Evolutionary conservation across 1,139 yeast genomes (phyloP), one percentile per base, ranked within the genome.

Genomic region (Kodamaea ohmeri): DNA sequence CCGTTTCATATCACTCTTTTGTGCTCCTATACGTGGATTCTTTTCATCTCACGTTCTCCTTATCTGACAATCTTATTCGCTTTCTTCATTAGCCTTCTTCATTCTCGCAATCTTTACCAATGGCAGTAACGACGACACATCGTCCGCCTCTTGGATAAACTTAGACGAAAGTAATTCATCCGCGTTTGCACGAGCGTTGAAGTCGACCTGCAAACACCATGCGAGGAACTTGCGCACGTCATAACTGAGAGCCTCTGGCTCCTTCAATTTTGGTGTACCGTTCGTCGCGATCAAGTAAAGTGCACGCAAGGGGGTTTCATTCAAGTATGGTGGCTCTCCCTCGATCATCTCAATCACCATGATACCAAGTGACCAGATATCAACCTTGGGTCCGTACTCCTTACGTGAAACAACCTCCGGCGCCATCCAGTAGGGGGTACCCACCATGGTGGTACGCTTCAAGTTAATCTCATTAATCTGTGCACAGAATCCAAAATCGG

Each of bases 391-490:
- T 2, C 97, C 98, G 59, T 92, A 92, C 52, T 89, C 96, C 57
- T 90, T 89, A 48, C 96, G 73, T 7, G 89, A 80, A 15, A 92
- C 96, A 41, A 92, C 96, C 62, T 92, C 98, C 2, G 98, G 98
- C 0, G 98, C 98, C 98, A 92, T 92, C 98, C 98, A 92, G 60
- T 92, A 92, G 4, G 98, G 98, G 0, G 98, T 92, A n/a, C 98
- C 98, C 14, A 92, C 98, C 95, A 92, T 87, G 2, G 98, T 92
- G 6, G 95, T 89, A 61, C 98, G 78, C 63, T 90, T 90, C 45
- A 83, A 65, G 43, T 86, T 83, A 36, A 78, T 71, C 54, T 90
- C 97, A 50, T 85, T 90, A 50, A 92, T 85, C 60, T 90, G 97
- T 0, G 98, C 98, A 68, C 98, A 92, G 65, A 90, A 85, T 1